Base-by-base conservation (phyloP, 2,329 filamentous ascomycete species). In the Hypoxylon sp. region DNA sequence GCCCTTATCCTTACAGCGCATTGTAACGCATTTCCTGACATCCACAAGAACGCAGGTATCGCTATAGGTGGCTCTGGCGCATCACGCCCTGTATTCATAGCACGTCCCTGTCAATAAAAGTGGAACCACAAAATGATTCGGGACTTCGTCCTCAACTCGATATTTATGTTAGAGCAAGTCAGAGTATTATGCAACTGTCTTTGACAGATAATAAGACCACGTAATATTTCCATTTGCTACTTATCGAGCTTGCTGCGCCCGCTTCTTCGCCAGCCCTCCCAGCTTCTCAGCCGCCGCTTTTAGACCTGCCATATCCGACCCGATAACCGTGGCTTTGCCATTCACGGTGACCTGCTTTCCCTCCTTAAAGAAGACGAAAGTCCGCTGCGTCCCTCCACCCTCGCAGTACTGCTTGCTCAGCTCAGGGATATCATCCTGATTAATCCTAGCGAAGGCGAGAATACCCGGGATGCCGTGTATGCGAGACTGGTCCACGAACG, bases 291-390 rank as follows among this genome's bases (percentile, higher is more conserved):
- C 11, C 14, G 35, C 52, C 11, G 33, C 35, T 5, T 39, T 13
- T 1, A 54, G 24, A 14, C 33, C 35, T 4, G 1, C 11, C 3
- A 39, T 29, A 11, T 54, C 52, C 3, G 33, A 29, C 3, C 52
- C 52, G 5, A 17, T 10, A 5, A 54, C 13, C 17, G 11, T 3
- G 2, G 6, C 1, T 5, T 44, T 42, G 8, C 35, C 35, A 24
- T 54, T 54, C 8, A 54, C 35, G 2, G 33, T 42, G 8, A 54
- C 35, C 19, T 42, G 33, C 52, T 54, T 54, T 17, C 52, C 52
- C 5, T 54, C 19, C 52, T 42, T 39, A 19, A 54, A 54, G 35
- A 42, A 39, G 52, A 48, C 46, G 14, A 26, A 48, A 29, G 24
- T 48, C 19, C 24, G 46, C 24, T 24, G 46, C 46, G 10, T 48